Evolutionary conservation across 208 protist species (phyloP).

Genomic region (Leishmania gerbilli): DNA sequence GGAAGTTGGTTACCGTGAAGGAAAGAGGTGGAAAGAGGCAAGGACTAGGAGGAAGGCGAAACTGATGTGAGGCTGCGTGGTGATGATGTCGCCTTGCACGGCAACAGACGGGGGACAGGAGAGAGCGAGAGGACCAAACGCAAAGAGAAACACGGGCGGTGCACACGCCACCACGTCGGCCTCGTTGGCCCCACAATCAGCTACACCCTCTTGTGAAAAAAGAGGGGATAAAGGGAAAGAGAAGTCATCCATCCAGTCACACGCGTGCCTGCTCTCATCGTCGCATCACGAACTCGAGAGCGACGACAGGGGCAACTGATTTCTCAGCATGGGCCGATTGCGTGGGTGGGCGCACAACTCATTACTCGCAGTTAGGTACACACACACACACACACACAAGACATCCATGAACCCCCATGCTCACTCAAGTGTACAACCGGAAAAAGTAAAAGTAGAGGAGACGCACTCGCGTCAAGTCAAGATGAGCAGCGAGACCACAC

Average conservation of each 20-base stretch:
- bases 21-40: not conserved
- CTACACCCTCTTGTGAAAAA: not conserved
- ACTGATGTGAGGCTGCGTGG: not conserved
- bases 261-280: not conserved
- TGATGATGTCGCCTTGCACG: not conserved
- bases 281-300: not conserved
- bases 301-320: not conserved
- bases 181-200: not conserved
- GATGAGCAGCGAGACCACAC: not conserved
- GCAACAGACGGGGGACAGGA: not conserved
- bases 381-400: not conserved
- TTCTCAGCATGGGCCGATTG: not conserved
- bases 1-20: not conserved
- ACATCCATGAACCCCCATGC: not conserved
- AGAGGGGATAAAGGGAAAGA: not conserved
- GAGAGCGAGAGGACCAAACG: conserved; percentile 5
- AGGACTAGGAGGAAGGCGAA: not conserved
- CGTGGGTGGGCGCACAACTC: not conserved
- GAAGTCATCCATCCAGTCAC: not conserved
- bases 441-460: not conserved
- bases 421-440: not conserved
- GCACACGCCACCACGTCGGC: not conserved
- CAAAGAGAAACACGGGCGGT: not conserved
- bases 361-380: conserved; percentile 3
- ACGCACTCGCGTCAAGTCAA: not conserved